Base-by-base conservation (phyloP, 495 filamentous ascomycete genomes). In the Sporormia fimetaria region DNA sequence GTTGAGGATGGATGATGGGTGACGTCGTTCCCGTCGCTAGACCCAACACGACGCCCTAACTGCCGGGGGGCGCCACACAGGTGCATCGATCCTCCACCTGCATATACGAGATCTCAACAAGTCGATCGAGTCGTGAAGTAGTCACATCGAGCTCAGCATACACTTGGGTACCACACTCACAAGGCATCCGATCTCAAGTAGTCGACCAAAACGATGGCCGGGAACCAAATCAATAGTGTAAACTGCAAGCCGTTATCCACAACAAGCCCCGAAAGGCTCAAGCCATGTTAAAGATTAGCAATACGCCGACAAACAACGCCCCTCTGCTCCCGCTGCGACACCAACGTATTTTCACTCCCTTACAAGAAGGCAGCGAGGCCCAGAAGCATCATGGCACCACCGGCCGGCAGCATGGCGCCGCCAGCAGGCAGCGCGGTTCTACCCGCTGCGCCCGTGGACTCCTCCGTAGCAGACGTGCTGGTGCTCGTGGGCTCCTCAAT, bases 281-380 rank as follows among this genome's bases (percentile, higher is more conserved):
- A 37, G 4, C 4, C 9, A 44, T 27, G 25, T 44, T 37, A 44
- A 14, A 44, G 22, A 44, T 44, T 37, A 37, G 23, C 32, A 20
- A 18, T 36, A 44, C 27, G 21, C 28, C 14, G 18, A 33, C 10
- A 33, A 24, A 29, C 12, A 22, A 2, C 6, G 5, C 9, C 6
- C 21, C 3, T 36, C 12, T 35, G 33, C n/a, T 18, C 17, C 6
- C 12, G 16, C 21, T 23, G 14, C 23, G 12, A 12, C 7, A 16
- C 15, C 11, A 24, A 9, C 12, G 6, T 31, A 24, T 41, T 21
- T n/a, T 26, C 23, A 4, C 39, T 16, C 18, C 30, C 25, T 33
- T 49, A 56, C 48, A 56, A 52, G 24, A 49, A 12, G 6, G 47
- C 52, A n/a, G 37, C 52, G 7, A 56, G 3, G 15, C 43, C 52